Percentiles rank a stretch among this genome's conserved stretches.
These are phyloP conservation scores for Leishmania arabica DNA, from an alignment of 208 protist species.

Conservation along the genomic window DNA sequence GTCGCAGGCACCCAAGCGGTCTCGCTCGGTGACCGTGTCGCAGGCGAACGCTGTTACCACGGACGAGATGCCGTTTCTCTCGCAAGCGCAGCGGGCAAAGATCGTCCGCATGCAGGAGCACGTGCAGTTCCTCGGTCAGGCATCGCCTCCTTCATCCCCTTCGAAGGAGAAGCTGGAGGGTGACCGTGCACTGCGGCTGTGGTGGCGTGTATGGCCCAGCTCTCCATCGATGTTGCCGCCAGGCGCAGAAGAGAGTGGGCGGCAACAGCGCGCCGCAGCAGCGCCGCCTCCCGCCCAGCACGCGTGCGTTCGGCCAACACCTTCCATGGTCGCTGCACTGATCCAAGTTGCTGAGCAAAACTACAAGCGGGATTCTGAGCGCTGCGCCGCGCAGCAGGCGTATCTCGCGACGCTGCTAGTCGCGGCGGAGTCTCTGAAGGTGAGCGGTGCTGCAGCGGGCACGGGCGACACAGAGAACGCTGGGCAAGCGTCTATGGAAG, in stretches of 20 bases:
- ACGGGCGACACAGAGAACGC: neutral
- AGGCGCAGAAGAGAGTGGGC: neutral
- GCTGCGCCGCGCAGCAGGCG: conserved; percentile 1
- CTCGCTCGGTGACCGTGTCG: neutral
- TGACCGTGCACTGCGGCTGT: conserved; percentile 12
- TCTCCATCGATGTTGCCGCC: conserved; percentile 1
- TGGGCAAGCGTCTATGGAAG: neutral
- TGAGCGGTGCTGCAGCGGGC: neutral
- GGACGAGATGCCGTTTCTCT: neutral
- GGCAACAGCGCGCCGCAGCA: neutral
- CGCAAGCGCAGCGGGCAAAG: neutral
- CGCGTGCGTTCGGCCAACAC: conserved; percentile 14
- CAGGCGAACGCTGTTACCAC: neutral
- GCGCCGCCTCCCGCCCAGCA: neutral
- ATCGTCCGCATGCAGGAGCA: neutral
- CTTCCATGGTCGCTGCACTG: conserved; percentile 19
- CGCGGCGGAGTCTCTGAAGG: neutral
- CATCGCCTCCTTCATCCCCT: neutral
- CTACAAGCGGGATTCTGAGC: conserved; percentile 13
- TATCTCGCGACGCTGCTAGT: neutral
- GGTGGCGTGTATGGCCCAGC: conserved; percentile 24
- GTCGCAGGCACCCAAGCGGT: neutral
- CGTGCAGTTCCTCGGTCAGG: neutral
- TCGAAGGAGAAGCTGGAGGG: neutral
- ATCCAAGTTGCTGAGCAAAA: conserved; percentile 5